A percentile compares a stretch with the other conserved stretches of the same genome.
Evolutionary conservation across 352 stramenopile genomes (phyloP).

Genomic region (Globisporangium recalcitrans): DNA sequence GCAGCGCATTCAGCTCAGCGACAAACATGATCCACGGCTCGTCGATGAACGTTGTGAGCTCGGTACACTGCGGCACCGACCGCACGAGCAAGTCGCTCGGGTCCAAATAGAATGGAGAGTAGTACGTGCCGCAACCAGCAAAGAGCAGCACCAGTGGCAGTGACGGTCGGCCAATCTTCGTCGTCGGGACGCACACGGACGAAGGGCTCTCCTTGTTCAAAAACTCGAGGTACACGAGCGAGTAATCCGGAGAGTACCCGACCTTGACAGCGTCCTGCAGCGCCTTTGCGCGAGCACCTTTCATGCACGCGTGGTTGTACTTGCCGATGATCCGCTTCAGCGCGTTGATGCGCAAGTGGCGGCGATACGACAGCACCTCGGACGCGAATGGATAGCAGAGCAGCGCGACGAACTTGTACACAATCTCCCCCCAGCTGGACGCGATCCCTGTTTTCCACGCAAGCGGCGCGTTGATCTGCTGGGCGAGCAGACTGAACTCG

Average conservation of each 20-base stretch:
- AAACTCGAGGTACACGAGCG: conserved; percentile 73
- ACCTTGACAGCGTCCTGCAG: conserved; percentile 76
- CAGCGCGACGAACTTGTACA: conserved; percentile 53
- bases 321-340: conserved; percentile 69
- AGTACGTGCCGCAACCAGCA: conserved; percentile 72
- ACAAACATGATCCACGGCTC: conserved; percentile 84
- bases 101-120: conserved; percentile 74
- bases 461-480: conserved; percentile 59
- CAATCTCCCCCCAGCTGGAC: conserved; percentile 53
- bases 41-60: conserved; percentile 82
- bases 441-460: conserved; percentile 42
- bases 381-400: conserved; percentile 71
- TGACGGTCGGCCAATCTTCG: conserved; percentile 64
- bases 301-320: conserved; percentile 84
- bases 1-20: conserved; percentile 67
- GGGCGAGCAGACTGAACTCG: conserved; percentile 57
- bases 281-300: conserved; percentile 54
- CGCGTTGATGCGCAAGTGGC: conserved; percentile 69
- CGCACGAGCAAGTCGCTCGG: conserved; percentile 77
- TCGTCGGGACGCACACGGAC: conserved; percentile 65
- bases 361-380: conserved; percentile 57
- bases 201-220: conserved; percentile 70
- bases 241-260: conserved; percentile 75
- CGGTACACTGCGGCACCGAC: conserved; percentile 68
- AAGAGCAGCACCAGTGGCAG: conserved; percentile 73